Evolutionary conservation across 2,329 filamentous ascomycete species (phyloP).

Genomic region (Decorospora gaudefroyi): DNA sequence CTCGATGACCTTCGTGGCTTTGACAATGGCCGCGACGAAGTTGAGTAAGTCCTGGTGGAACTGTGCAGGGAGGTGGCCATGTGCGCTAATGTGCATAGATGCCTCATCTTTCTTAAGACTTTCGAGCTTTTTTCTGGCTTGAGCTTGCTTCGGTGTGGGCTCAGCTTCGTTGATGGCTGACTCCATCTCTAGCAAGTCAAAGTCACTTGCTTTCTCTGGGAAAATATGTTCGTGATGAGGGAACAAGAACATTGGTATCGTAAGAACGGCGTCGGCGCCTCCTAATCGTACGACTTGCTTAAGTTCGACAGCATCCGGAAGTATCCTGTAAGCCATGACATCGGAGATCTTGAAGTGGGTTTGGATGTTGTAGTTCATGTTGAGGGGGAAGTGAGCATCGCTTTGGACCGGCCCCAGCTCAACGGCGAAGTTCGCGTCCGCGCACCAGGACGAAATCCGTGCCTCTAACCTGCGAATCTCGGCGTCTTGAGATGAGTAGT

Average conservation of each 20-base stretch:
- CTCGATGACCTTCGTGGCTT: slow-evolving; percentile 62
- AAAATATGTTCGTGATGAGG: slow-evolving; percentile 61
- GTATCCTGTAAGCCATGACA: slow-evolving; percentile 56
- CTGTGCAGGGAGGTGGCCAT: slow-evolving; percentile 55
- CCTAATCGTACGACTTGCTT: slow-evolving; percentile 57
- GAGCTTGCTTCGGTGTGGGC: slow-evolving; percentile 51
- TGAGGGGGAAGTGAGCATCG: slow-evolving; percentile 55
- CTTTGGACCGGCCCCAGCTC: slow-evolving; percentile 54
- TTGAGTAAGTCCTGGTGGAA: slow-evolving; percentile 59
- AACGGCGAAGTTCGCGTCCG: slow-evolving; percentile 59
- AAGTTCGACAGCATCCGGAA: slow-evolving; percentile 50
- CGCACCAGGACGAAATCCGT: slow-evolving; percentile 56
- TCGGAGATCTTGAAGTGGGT: slow-evolving; percentile 53
- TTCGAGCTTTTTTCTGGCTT: slow-evolving; percentile 49
- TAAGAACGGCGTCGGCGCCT: slow-evolving; percentile 56
- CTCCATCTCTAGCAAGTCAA: slow-evolving; percentile 41
- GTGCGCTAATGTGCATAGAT: slow-evolving; percentile 54
- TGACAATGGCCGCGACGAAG: slow-evolving; percentile 60
- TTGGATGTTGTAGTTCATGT: slow-evolving; percentile 55
- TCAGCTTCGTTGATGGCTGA: slow-evolving; percentile 50
- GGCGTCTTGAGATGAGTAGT: slow-evolving; percentile 51
- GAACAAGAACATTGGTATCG: slow-evolving; percentile 56
- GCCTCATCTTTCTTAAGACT: slow-evolving; percentile 55
- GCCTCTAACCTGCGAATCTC: slow-evolving; percentile 54
- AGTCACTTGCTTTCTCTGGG: slow-evolving; percentile 49